Evolutionary conservation across 805 yeast genomes (phyloP).

Genomic region (Wickerhamiella parazyma): DNA sequence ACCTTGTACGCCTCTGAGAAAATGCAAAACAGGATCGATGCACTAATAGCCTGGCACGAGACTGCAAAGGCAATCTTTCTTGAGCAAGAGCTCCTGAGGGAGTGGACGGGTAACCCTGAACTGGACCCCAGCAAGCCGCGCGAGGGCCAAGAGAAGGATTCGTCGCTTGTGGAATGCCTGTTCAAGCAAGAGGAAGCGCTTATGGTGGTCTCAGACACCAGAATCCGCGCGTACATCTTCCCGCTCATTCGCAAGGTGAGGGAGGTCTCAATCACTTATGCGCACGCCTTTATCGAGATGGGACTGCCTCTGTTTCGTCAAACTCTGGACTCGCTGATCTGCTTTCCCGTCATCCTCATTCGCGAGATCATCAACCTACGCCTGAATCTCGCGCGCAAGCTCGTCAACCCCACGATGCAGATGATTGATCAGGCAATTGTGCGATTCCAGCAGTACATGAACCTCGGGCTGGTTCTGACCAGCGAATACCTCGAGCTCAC

Average conservation of each 20-base stretch:
- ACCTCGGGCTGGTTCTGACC: conserved; percentile 61
- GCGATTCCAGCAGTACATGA: conserved; percentile 66
- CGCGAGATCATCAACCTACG: conserved; percentile 67
- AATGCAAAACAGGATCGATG: conserved; percentile 55
- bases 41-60: conserved; percentile 72
- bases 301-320: conserved; percentile 57
- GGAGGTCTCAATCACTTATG: conserved; percentile 49
- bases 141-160: conserved; percentile 36
- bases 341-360: conserved; percentile 67
- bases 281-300: conserved; percentile 43
- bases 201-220: conserved; percentile 43
- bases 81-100: conserved; percentile 45
- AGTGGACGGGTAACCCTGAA: conserved; percentile 79
- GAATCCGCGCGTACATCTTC: conserved; percentile 53
- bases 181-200: conserved; percentile 45
- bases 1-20: conserved; percentile 53
- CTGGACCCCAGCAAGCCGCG: conserved; percentile 43
- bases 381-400: conserved; percentile 59
- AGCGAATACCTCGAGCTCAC: conserved; percentile 46
- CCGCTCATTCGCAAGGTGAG: conserved; percentile 79
- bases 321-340: conserved; percentile 44
- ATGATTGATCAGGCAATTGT: conserved; percentile 89
- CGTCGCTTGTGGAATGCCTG: conserved; percentile 68
- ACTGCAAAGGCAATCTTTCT: conserved; percentile 54
- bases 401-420: conserved; percentile 82